These are phyloP conservation scores for Dioszegia crocea DNA, from an alignment of 768 basidiomycete species.

Conservation along the genomic window DNA sequence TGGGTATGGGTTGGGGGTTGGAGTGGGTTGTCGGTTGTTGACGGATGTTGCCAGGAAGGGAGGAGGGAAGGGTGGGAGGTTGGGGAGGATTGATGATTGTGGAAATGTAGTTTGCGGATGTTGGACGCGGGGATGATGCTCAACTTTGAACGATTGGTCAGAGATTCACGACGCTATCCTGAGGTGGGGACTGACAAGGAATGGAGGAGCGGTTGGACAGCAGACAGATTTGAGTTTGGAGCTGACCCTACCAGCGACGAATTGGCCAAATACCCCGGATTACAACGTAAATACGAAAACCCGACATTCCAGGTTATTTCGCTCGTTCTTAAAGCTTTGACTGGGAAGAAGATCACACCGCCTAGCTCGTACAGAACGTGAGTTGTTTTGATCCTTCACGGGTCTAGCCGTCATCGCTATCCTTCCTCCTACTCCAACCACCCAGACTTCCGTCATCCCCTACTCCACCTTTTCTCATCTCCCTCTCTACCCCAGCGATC, in stretches of 20 bases:
- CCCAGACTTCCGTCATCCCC: too few relatives aligned
- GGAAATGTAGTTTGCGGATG: not conserved
- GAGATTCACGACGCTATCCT: too few relatives aligned
- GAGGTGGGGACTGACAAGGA: too few relatives aligned
- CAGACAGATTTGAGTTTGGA: too few relatives aligned
- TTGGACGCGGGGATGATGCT: not conserved
- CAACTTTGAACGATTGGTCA: too few relatives aligned
- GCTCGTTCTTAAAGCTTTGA: conserved; percentile 82
- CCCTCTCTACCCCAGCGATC: not conserved
- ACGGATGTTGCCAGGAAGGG: too few relatives aligned
- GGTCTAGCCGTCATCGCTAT: too few relatives aligned
- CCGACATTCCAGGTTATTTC: conserved; percentile 95
- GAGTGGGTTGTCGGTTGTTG: too few relatives aligned
- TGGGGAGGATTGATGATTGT: too few relatives aligned
- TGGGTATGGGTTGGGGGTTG: not conserved
- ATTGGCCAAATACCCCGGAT: conserved; percentile 60
- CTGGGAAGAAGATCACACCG: conserved; percentile 85
- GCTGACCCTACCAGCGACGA: conserved; percentile 43
- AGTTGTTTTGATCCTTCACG: conserved; percentile 19
- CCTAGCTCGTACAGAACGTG: conserved; percentile 81
- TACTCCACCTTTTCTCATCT: not conserved
- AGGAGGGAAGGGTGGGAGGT: too few relatives aligned
- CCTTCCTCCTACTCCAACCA: not conserved
- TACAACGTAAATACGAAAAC: conserved; percentile 91
- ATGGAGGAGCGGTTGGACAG: too few relatives aligned